These are phyloP conservation scores for Jimgerdemannia lactiflua DNA, from an alignment of 192 early-diverging fungal species.

Conservation along the genomic window DNA sequence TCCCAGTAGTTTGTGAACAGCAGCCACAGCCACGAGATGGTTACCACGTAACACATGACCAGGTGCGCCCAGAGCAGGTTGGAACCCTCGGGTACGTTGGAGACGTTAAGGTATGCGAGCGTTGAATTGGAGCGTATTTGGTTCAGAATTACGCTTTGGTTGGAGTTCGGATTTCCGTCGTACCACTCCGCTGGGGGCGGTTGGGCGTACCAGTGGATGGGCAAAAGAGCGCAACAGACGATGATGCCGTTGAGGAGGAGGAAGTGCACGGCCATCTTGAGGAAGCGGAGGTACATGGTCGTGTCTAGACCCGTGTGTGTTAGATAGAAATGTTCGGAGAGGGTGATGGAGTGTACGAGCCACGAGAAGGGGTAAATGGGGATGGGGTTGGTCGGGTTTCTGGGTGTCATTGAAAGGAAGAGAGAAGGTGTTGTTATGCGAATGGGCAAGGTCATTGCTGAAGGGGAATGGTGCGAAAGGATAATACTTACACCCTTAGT, in stretches of 20 bases:
- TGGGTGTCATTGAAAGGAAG: slow-evolving; percentile 14
- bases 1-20: slow-evolving; percentile 55
- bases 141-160: background rate
- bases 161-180: slow-evolving; percentile 1
- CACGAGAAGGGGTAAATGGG: slow-evolving; percentile 46
- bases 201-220: slow-evolving; percentile 43
- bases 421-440: background rate
- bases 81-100: slow-evolving; percentile 35
- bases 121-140: slow-evolving; percentile 25
- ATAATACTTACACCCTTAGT: slow-evolving; percentile 32
- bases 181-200: background rate
- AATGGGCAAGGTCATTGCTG: background rate
- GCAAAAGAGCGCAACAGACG: slow-evolving; percentile 42
- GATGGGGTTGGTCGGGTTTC: slow-evolving; percentile 47
- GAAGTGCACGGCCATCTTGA: slow-evolving; percentile 56
- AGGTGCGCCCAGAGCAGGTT: slow-evolving; percentile 52
- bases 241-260: slow-evolving; percentile 37
- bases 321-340: slow-evolving; percentile 51
- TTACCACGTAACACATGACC: slow-evolving; percentile 41
- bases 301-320: slow-evolving; percentile 57
- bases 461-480: background rate
- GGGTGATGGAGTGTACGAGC: slow-evolving; percentile 36
- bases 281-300: slow-evolving; percentile 60
- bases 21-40: slow-evolving; percentile 49
- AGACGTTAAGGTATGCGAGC: slow-evolving; percentile 30